phyloP scores from a whole-genome alignment of 768 basidiomycete genomes.

The Amanita phalloides region DNA sequence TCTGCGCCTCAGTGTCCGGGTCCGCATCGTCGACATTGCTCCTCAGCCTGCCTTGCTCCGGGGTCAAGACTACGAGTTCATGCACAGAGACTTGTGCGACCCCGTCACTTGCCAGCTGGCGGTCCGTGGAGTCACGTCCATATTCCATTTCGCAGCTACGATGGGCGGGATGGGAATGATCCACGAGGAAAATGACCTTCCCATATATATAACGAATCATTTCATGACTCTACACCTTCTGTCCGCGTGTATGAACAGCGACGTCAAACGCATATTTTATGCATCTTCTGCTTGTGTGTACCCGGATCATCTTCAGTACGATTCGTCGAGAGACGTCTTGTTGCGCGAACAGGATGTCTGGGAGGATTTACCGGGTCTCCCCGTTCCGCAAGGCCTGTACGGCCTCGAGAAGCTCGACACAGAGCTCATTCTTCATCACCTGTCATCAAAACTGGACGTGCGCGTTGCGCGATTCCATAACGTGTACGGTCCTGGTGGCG shows the following conservation, averaged over 20 bases:
- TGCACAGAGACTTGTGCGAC: slow-evolving; percentile 38
- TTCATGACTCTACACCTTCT: slow-evolving; percentile 39
- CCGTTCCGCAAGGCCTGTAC: slow-evolving; percentile 43
- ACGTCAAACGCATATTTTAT: slow-evolving; percentile 36
- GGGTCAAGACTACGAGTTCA: slow-evolving; percentile 21
- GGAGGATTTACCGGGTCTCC: slow-evolving; percentile 16
- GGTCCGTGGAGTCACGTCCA: slow-evolving; percentile 23
- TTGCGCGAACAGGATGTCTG: slow-evolving; percentile 38
- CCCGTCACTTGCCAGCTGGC: slow-evolving; percentile 23
- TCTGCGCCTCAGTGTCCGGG: slow-evolving; percentile 11
- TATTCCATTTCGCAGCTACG: slow-evolving; percentile 49
- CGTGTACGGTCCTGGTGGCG: slow-evolving; percentile 42
- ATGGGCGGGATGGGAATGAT: slow-evolving; percentile 63
- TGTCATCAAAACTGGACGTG: slow-evolving; percentile 21
- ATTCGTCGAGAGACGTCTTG: slow-evolving; percentile 21
- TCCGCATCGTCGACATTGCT: slow-evolving; percentile 34
- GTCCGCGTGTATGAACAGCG: slow-evolving; percentile 22
- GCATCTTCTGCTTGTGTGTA: slow-evolving; percentile 55
- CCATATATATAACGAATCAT: slow-evolving; percentile 39
- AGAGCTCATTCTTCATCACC: slow-evolving; percentile 32
- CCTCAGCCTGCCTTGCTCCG: slow-evolving; percentile 14
- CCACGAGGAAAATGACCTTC: slow-evolving; percentile 35
- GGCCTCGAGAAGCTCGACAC: slow-evolving; percentile 47
- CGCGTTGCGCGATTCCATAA: slow-evolving; percentile 50
- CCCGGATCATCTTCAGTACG: slow-evolving; percentile 30